Evolutionary conservation across 371 early-diverging fungal genomes (phyloP).

Genomic region (Coemansia sp.): DNA sequence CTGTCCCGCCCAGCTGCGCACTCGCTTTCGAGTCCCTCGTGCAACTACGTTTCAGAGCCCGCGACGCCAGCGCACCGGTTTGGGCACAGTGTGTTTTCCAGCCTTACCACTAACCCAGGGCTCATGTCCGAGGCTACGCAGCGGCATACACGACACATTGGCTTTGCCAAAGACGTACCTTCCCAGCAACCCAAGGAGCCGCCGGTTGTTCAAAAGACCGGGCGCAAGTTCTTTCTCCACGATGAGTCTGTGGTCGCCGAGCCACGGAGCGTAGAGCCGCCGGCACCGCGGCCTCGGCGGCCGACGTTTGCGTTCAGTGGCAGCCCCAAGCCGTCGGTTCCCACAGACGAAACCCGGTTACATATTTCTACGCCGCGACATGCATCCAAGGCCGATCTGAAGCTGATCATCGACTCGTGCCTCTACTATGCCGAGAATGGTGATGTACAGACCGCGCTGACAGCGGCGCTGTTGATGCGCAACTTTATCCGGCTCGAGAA

Average conservation of each 20-base stretch:
- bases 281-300: background rate
- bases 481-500: constrained; percentile 44
- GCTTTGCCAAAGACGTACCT: background rate
- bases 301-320: constrained; percentile 11
- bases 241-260: too few species aligned
- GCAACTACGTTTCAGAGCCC: constrained; percentile 32
- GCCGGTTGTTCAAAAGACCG: too few species aligned
- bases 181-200: too few species aligned
- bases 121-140: background rate
- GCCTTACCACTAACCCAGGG: background rate
- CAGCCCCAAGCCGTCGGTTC: background rate
- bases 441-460: constrained; percentile 51
- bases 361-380: constrained; percentile 13
- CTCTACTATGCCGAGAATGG: constrained; percentile 51
- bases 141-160: background rate
- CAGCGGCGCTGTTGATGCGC: constrained; percentile 51
- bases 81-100: constrained; percentile 3
- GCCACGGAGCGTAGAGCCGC: background rate
- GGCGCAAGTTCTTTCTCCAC: too few species aligned
- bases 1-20: constrained; percentile 17
- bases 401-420: constrained; percentile 44
- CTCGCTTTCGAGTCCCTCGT: constrained; percentile 15
- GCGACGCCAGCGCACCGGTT: constrained; percentile 19
- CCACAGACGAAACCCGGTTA: background rate
- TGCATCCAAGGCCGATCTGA: constrained; percentile 41